Evolutionary conservation across 2,329 filamentous ascomycete genomes (phyloP).

Genomic region (Alternaria infectoria): DNA sequence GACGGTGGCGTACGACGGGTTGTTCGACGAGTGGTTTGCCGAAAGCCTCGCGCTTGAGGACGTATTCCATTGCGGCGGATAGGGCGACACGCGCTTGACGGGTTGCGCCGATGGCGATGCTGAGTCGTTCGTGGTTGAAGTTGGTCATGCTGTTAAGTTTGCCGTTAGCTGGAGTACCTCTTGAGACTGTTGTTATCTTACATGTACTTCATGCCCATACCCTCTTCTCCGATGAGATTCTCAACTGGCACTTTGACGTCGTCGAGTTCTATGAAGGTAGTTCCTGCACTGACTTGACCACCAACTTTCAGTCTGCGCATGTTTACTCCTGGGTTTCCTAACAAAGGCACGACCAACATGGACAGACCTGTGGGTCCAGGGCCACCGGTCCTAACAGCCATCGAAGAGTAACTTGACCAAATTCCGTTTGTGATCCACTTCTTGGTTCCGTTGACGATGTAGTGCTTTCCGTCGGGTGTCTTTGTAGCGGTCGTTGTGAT

Average conservation of each 20-base stretch:
- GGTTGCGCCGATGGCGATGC: slow-evolving; percentile 69
- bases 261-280: slow-evolving; percentile 77
- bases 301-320: slow-evolving; percentile 72
- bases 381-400: slow-evolving; percentile 76
- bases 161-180: background rate
- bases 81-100: slow-evolving; percentile 68
- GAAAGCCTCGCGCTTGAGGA: slow-evolving; percentile 70
- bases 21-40: slow-evolving; percentile 74
- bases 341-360: slow-evolving; percentile 73
- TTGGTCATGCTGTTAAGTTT: slow-evolving; percentile 64
- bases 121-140: slow-evolving; percentile 79
- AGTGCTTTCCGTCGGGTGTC: slow-evolving; percentile 68
- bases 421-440: slow-evolving; percentile 71
- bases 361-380: slow-evolving; percentile 68
- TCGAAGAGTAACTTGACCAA: slow-evolving; percentile 70
- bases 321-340: slow-evolving; percentile 68
- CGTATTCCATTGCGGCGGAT: slow-evolving; percentile 65
- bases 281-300: slow-evolving; percentile 70
- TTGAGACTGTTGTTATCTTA: slow-evolving; percentile 3
- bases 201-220: slow-evolving; percentile 74
- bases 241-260: slow-evolving; percentile 74
- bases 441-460: slow-evolving; percentile 76
- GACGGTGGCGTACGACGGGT: slow-evolving; percentile 74
- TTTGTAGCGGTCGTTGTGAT: slow-evolving; percentile 72
- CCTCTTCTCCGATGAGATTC: slow-evolving; percentile 74